Evolutionary conservation across 78 protist species (phyloP), one percentile per base, ranked within the genome.

Genomic region (Salpingoeca rosetta): DNA sequence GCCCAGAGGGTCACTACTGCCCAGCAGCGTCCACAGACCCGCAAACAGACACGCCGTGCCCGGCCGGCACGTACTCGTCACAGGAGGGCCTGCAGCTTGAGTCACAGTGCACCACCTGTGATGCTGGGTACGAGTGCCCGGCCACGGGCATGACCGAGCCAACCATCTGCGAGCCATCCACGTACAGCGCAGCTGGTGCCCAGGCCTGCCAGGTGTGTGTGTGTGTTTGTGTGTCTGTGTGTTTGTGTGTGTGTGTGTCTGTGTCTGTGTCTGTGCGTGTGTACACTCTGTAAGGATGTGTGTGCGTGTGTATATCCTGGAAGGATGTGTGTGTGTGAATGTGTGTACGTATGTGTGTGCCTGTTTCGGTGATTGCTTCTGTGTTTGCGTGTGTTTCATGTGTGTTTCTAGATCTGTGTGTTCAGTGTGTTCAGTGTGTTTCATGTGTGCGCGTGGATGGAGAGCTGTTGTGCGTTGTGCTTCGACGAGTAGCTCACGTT

Each of bases 201-300:
- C 25, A 24, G 22, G n/a, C 38, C 31, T 39, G 7, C 72, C 1
- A 26, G 57, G 26, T 28, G 51, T 0, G 73, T 91, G 93, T 44
- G 44, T 74, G 25, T 26, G 76, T 12, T 91, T 92, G 85, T 85
- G 90, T 0, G 88, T 57, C 25, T 81, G 90, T 1, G 28, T 42
- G 36, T 91, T 39, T 40, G 45, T 40, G 10, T 90, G 93, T 27
- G 76, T 1, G 40, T 91, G 85, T 82, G 85, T 89, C 88, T 44
- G 80, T 0, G 26, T 37, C 12, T 72, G 73, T 10, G 41, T 79
- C 35, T 3, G 28, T 26, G 42, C 1, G 73, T 73, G 86, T 72
- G 37, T 65, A n/a, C n/a, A n/a, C n/a, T n/a, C n/a, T n/a, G n/a
- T n/a, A n/a, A n/a, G n/a, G n/a, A n/a, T n/a, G n/a, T n/a, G n/a